These are phyloP conservation scores for Clarireedia monteithiana DNA, from an alignment of 2,329 filamentous ascomycete species.

Conservation along the genomic window DNA sequence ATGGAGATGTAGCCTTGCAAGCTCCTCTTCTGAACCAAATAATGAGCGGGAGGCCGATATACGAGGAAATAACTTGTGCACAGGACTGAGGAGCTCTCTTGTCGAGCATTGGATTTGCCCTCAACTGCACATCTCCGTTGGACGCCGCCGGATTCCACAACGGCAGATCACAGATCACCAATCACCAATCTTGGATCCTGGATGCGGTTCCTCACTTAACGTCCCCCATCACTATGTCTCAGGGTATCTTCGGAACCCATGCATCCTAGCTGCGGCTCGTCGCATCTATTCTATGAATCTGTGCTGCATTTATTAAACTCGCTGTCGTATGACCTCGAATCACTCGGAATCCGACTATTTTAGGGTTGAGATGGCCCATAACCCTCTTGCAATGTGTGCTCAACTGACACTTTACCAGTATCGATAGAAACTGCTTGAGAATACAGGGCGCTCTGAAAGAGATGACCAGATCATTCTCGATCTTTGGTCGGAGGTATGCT, in stretches of 20 bases:
- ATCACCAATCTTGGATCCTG: no score
- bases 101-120: no score
- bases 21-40: no score
- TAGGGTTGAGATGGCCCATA: not conserved
- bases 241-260: not conserved
- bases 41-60: not conserved
- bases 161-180: no score
- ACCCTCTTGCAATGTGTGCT: not conserved
- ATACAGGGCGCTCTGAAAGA: no score
- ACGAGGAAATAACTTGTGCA: not conserved
- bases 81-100: no score
- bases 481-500: not conserved
- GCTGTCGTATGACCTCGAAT: not conserved
- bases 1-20: no score
- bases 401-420: not conserved
- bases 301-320: not conserved
- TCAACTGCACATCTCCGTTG: no score
- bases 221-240: not conserved
- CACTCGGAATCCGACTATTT: not conserved
- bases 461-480: not conserved
- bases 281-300: slow-evolving; percentile 2
- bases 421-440: not conserved
- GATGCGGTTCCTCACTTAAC: not conserved
- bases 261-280: not conserved
- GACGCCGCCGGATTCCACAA: no score